These are phyloP conservation scores for Alternaria rosae DNA, from an alignment of 2,329 filamentous ascomycete genomes.

Conservation along the genomic window DNA sequence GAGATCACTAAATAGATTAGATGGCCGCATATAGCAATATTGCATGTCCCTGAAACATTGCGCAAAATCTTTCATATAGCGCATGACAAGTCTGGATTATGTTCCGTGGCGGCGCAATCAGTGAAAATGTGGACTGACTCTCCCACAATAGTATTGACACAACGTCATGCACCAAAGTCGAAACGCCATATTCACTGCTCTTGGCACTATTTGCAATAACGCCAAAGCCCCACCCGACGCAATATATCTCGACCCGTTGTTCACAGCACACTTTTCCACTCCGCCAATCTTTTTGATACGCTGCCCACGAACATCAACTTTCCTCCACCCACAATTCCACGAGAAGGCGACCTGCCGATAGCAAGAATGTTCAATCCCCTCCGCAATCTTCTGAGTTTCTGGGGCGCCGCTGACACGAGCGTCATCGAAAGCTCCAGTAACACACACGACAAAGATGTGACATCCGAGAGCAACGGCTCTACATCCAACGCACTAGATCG, in stretches of 20 bases:
- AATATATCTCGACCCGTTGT: neutral
- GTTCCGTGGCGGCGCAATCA: neutral
- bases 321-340: neutral
- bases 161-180: neutral
- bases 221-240: neutral
- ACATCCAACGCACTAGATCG: neutral
- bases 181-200: neutral
- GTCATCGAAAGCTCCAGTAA: neutral
- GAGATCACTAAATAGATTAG: neutral
- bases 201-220: neutral
- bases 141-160: neutral
- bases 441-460: neutral
- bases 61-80: too few relatives aligned
- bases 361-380: neutral
- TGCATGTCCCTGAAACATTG: neutral
- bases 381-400: neutral
- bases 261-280: neutral
- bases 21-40: neutral
- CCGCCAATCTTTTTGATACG: neutral
- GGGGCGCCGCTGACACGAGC: neutral
- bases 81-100: neutral
- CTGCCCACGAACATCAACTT: neutral
- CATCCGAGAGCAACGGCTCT: neutral
- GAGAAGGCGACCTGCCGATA: neutral
- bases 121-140: neutral